These are phyloP conservation scores for Eucalyptus erythrocorys DNA, from an alignment of 345 rosid genomes.

Conservation along the genomic window DNA sequence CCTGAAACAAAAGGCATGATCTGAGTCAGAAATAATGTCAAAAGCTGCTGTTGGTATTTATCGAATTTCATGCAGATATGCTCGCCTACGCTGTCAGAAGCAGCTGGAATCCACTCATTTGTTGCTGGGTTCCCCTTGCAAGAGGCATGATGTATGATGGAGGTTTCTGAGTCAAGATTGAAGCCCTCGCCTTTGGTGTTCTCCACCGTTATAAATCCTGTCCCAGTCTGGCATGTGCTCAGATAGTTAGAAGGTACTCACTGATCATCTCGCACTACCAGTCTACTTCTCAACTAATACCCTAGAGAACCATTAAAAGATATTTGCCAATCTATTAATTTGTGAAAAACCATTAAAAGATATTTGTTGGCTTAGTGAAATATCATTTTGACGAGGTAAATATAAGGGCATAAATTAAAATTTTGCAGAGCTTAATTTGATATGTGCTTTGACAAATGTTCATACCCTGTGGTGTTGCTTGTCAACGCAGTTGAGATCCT, in stretches of 20 bases:
- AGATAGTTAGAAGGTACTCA: background rate
- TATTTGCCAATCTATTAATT: background rate
- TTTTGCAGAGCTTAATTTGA: background rate
- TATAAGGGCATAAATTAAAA: background rate
- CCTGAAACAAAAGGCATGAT: slow-evolving; percentile 12
- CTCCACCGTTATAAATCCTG: slow-evolving; percentile 52
- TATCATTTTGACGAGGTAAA: background rate
- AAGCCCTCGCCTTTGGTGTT: slow-evolving; percentile 10
- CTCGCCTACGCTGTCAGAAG: slow-evolving; percentile 16
- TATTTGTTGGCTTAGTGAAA: background rate
- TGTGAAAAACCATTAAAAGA: background rate
- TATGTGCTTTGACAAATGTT: background rate
- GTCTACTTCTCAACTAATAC: background rate
- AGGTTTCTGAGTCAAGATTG: slow-evolving; percentile 15
- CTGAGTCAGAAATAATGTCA: background rate
- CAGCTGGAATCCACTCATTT: slow-evolving; percentile 54
- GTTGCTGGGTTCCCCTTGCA: slow-evolving; percentile 66
- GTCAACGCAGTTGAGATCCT: slow-evolving; percentile 44
- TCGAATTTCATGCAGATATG: background rate
- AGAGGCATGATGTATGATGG: slow-evolving; percentile 18
- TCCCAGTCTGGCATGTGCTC: slow-evolving; percentile 37
- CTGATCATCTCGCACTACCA: background rate
- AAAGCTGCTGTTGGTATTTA: background rate
- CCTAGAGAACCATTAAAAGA: background rate
- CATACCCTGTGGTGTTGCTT: slow-evolving; percentile 56